Percentiles rank a stretch among this genome's conserved stretches.
These are phyloP conservation scores for Lactifluus subvellereus DNA, from an alignment of 768 basidiomycete species.

Conservation along the genomic window DNA sequence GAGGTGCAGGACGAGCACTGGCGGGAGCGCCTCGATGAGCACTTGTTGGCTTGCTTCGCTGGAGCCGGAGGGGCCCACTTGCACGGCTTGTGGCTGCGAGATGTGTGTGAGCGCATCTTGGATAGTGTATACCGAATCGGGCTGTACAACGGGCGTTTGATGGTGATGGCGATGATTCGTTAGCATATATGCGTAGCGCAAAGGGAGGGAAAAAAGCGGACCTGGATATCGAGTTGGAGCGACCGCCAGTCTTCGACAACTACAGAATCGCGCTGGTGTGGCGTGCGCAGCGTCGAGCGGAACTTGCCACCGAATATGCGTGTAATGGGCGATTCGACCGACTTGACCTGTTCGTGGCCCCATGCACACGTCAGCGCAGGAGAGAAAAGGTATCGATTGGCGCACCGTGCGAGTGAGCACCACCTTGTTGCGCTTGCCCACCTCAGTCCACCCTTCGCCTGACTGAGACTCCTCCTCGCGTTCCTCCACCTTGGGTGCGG, in stretches of 20 bases:
- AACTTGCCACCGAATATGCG: conserved; percentile 92
- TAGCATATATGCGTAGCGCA: not conserved
- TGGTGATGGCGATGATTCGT: not conserved
- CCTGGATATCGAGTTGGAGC: conserved; percentile 85
- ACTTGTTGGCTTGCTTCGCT: conserved; percentile 70
- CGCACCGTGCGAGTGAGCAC: conserved; percentile 75
- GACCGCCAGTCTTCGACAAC: conserved; percentile 91
- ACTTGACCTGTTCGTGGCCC: conserved; percentile 51
- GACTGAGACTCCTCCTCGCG: conserved; percentile 37
- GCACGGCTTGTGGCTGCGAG: conserved; percentile 73
- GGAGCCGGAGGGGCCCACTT: conserved; percentile 45
- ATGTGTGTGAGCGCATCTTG: conserved; percentile 78
- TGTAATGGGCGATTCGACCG: conserved; percentile 80
- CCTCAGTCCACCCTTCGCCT: conserved; percentile 86
- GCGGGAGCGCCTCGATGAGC: conserved; percentile 77
- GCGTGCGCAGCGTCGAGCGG: conserved; percentile 74
- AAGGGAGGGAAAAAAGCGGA: conserved; percentile 26
- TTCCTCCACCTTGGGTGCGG: conserved; percentile 38
- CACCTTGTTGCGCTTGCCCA: conserved; percentile 80
- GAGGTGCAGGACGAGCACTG: conserved; percentile 80
- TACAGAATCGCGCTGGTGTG: conserved; percentile 79
- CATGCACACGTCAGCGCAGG: conserved; percentile 4
- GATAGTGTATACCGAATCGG: conserved; percentile 68
- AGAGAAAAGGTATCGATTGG: conserved; percentile 19
- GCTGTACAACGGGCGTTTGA: conserved; percentile 35